Conservation (phyloP, 495 filamentous ascomycete species). For the Schizothecium vesticola region DNA sequence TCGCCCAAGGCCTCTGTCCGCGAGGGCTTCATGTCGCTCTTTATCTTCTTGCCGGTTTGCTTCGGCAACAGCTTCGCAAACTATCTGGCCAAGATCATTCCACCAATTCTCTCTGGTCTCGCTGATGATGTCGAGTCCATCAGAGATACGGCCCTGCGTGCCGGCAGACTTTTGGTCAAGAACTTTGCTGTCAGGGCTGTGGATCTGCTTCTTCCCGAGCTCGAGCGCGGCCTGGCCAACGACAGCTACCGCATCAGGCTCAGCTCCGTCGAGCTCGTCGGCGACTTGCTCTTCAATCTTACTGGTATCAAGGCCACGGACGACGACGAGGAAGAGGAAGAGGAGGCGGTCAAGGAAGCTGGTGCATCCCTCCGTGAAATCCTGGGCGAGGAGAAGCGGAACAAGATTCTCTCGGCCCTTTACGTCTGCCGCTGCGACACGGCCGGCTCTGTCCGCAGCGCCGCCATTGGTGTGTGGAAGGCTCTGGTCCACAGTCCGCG, state of each 20-base stretch:
- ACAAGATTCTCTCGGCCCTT: conserved; percentile 89
- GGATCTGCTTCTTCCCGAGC: conserved; percentile 86
- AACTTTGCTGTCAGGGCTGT: conserved; percentile 95
- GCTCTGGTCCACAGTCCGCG: conserved; percentile 87
- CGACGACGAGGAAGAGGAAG: conserved; percentile 62
- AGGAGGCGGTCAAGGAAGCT: conserved; percentile 75
- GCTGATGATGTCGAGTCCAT: conserved; percentile 95
- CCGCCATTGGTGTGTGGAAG: conserved; percentile 93
- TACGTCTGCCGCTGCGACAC: conserved; percentile 99
- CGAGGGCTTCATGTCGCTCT: conserved; percentile 98
- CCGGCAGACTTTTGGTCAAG: conserved; percentile 91
- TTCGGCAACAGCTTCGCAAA: conserved; percentile 98
- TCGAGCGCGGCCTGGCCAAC: conserved; percentile 91
- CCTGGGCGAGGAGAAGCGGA: conserved; percentile 89
- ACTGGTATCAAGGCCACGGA: conserved; percentile 87
- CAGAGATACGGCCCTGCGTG: conserved; percentile 85
- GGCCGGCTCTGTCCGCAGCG: conserved; percentile 81
- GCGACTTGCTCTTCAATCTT: conserved; percentile 94
- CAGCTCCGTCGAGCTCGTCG: conserved; percentile 95
- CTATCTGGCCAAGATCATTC: conserved; percentile 93
- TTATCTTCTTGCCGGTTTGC: conserved; percentile 97
- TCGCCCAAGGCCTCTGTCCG: conserved; percentile 86
- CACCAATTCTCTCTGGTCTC: conserved; percentile 87
- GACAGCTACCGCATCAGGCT: conserved; percentile 94
- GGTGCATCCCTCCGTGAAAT: conserved; percentile 87